These are phyloP conservation scores for Actinidia arguta DNA, from an alignment of 179 eudicot genomes.

Conservation along the genomic window DNA sequence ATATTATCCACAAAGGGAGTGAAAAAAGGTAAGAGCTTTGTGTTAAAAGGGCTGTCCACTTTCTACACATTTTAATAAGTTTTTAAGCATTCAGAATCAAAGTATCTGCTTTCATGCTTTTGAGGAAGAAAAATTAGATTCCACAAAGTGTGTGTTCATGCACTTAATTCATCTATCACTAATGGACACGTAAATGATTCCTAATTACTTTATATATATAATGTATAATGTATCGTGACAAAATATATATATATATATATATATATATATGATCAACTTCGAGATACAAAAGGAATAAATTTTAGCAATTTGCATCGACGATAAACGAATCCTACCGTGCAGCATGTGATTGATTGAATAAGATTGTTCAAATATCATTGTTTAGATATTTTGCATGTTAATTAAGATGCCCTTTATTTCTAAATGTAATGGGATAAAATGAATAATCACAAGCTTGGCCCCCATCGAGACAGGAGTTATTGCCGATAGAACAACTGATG, in stretches of 20 bases:
- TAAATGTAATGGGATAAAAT: no score
- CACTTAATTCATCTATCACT: neutral
- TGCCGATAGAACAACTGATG: no score
- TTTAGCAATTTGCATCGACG: neutral
- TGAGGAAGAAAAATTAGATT: slow-evolving; percentile 44
- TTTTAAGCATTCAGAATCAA: slow-evolving; percentile 22
- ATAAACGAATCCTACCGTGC: neutral
- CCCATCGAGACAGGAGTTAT: no score
- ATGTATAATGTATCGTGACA: no score
- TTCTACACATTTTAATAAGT: slow-evolving; percentile 42
- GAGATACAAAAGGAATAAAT: neutral
- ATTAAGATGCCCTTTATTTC: neutral
- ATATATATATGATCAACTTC: neutral
- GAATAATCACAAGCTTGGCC: no score
- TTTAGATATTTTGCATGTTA: neutral
- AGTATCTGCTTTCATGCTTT: slow-evolving; percentile 51
- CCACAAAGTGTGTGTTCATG: slow-evolving; percentile 21
- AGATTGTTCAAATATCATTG: neutral
- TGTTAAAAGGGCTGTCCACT: slow-evolving; percentile 68
- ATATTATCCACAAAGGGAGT: slow-evolving; percentile 31
- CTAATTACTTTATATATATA: no score
- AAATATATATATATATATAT: no score
- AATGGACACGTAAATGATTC: neutral
- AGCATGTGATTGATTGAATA: no score
- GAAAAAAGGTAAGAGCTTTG: slow-evolving; percentile 46